Evolutionary conservation across 495 filamentous ascomycete species (phyloP).

Genomic region (Hypoxylon rickii): DNA sequence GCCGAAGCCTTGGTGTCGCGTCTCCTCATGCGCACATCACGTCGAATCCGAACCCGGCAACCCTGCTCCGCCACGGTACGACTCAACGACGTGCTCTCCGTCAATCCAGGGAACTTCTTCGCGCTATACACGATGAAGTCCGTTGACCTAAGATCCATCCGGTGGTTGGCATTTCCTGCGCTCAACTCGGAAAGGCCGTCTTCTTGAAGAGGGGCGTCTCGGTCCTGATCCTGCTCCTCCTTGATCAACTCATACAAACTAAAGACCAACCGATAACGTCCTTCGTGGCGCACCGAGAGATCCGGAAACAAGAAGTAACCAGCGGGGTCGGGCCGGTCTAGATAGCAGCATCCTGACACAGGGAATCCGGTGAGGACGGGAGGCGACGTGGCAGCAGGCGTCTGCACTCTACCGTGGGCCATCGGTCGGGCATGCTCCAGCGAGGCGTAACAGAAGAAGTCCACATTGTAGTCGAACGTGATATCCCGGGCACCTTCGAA

Average conservation of each 20-base stretch:
- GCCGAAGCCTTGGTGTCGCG: conserved; percentile 76
- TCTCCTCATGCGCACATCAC: conserved; percentile 96
- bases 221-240: conserved; percentile 61
- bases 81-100: conserved; percentile 87
- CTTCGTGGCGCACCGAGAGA: conserved; percentile 94
- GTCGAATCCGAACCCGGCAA: conserved; percentile 93
- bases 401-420: conserved; percentile 75
- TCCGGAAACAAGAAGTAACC: conserved; percentile 99
- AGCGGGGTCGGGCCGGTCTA: conserved; percentile 87
- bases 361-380: conserved; percentile 94
- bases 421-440: conserved; percentile 86
- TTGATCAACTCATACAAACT: conserved; percentile 92
- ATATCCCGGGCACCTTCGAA: conserved; percentile 67
- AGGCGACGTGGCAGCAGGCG: conserved; percentile 65
- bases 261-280: conserved; percentile 85
- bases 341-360: conserved; percentile 94
- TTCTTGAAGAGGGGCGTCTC: conserved; percentile 41
- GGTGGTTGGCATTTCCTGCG: conserved; percentile 51
- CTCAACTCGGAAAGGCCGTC: conserved; percentile 46
- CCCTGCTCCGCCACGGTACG: conserved; percentile 94
- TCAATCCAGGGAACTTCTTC: conserved; percentile 97
- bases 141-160: conserved; percentile 88
- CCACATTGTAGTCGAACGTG: conserved; percentile 91
- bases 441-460: conserved; percentile 96
- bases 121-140: conserved; percentile 93